phyloP scores from a whole-genome alignment of 768 basidiomycete species.

The Dendrothele bispora region DNA sequence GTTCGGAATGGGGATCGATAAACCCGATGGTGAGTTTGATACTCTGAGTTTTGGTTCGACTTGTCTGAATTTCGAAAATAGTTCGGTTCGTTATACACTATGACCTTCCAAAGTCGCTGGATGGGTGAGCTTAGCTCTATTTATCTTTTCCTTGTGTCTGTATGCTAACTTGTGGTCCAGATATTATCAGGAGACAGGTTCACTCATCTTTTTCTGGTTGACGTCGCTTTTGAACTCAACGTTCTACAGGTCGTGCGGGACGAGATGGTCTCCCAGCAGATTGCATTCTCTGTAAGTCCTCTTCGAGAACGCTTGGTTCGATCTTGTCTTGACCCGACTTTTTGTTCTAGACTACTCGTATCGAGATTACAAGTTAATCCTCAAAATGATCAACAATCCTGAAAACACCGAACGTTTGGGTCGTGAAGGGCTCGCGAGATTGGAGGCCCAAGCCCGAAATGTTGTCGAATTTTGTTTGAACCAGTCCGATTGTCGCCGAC shows the following conservation, averaged over 20 bases:
- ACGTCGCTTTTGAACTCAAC: neutral
- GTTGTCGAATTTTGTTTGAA: constrained; percentile 85
- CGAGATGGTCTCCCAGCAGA: constrained; percentile 83
- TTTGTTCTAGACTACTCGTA: constrained; percentile 60
- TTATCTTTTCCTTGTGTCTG: neutral
- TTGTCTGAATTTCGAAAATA: constrained; percentile 22
- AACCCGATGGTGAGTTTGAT: constrained; percentile 59
- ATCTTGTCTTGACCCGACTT: constrained; percentile 2
- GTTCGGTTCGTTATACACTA: constrained; percentile 94
- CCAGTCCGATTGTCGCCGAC: constrained; percentile 81
- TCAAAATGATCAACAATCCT: constrained; percentile 61
- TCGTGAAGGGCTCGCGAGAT: constrained; percentile 62
- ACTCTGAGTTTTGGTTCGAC: neutral
- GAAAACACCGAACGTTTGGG: constrained; percentile 39
- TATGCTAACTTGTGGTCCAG: constrained; percentile 32
- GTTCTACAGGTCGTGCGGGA: constrained; percentile 67
- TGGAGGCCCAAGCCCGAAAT: constrained; percentile 59
- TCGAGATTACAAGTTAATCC: constrained; percentile 53
- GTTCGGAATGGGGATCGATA: constrained; percentile 98
- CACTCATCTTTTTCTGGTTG: neutral
- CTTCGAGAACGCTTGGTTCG: neutral
- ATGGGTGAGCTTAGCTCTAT: constrained; percentile 69
- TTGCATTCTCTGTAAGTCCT: constrained; percentile 81
- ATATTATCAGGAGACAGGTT: constrained; percentile 90
- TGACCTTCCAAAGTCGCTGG: constrained; percentile 77